Percentiles rank a stretch among this genome's conserved stretches.
These are phyloP conservation scores for Heteromeles arbutifolia DNA, from an alignment of 306 rosid species.

Conservation along the genomic window DNA sequence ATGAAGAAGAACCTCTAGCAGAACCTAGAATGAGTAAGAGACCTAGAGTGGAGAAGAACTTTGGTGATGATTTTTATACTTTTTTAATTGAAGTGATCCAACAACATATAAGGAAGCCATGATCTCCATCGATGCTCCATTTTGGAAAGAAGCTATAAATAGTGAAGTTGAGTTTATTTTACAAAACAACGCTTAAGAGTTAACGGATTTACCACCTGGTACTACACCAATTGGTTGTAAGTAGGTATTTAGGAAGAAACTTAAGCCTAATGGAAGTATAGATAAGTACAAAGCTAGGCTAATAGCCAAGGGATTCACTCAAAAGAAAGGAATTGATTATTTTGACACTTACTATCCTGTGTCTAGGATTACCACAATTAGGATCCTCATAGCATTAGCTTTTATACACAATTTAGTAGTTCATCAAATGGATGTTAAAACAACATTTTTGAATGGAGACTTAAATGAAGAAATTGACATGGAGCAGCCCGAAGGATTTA, in stretches of 20 bases:
- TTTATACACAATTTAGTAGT: neutral
- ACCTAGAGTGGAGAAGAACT: too few relatives aligned
- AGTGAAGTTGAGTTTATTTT: conserved; percentile 3
- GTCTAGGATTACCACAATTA: neutral
- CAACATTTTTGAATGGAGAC: neutral
- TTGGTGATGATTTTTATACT: too few relatives aligned
- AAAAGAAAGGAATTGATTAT: neutral
- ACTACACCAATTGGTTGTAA: neutral
- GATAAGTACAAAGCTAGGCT: neutral
- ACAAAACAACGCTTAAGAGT: neutral
- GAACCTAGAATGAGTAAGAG: too few relatives aligned
- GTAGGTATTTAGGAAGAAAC: neutral
- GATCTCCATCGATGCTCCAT: neutral
- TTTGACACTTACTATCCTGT: neutral
- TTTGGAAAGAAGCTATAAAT: conserved; percentile 7
- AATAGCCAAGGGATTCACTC: neutral
- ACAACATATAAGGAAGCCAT: too few relatives aligned
- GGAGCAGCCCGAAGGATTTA: neutral
- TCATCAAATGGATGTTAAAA: neutral
- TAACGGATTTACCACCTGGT: neutral
- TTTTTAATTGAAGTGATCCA: too few relatives aligned
- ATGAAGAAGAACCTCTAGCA: neutral
- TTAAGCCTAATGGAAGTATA: neutral
- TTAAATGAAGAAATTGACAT: neutral
- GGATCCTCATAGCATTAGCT: neutral